phyloP scores from a whole-genome alignment of 441 rosid genomes.

The Euphorbia schlechtendalii region DNA sequence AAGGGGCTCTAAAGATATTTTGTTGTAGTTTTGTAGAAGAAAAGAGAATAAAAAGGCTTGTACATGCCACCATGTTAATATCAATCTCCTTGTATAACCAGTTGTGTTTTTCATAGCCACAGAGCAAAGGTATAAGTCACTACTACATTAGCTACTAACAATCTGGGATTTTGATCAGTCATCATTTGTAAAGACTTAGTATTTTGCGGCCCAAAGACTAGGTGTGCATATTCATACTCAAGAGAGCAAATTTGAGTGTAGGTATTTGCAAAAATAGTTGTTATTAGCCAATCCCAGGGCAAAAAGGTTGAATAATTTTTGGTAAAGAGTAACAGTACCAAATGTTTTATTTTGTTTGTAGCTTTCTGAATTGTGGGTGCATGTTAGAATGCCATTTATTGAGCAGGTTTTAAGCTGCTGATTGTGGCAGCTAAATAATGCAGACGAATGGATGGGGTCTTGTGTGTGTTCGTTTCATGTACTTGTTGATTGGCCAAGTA shows the following conservation, averaged over 20 bases:
- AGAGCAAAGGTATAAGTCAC: slow-evolving; percentile 4
- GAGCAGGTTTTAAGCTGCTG: no score
- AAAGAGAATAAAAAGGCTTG: slow-evolving; percentile 27
- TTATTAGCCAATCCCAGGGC: not conserved
- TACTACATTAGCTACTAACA: no score
- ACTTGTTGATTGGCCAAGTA: no score
- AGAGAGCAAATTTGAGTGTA: not conserved
- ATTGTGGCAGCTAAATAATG: no score
- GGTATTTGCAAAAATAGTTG: not conserved
- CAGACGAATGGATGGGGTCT: no score
- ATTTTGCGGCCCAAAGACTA: slow-evolving; percentile 1
- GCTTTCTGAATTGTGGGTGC: no score
- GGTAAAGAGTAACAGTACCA: no score
- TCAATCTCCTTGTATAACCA: slow-evolving; percentile 22
- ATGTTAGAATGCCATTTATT: no score
- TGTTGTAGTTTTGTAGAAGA: not conserved
- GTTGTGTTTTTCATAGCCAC: slow-evolving; percentile 17
- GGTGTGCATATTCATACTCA: no score
- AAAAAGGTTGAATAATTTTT: not conserved
- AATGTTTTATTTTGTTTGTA: no score
- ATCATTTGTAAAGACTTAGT: no score
- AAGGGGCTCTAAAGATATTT: slow-evolving; percentile 10
- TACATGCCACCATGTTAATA: slow-evolving; percentile 39
- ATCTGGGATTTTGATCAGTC: slow-evolving; percentile 2
- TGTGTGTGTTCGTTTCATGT: no score